Evolutionary conservation across 805 yeast genomes (phyloP).

Genomic region (Lachancea sp.): DNA sequence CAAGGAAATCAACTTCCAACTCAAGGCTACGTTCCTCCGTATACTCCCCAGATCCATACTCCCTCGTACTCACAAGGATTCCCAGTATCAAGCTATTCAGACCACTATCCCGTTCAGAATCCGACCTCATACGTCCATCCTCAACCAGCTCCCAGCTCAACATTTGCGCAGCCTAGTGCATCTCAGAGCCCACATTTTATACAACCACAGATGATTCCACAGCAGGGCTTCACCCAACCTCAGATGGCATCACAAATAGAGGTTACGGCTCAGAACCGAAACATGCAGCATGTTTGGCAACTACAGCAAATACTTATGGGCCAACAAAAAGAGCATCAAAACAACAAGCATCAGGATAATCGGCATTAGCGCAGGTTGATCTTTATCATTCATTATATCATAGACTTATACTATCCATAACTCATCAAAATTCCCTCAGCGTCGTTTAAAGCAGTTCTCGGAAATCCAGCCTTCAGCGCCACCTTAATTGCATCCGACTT

Average conservation of each 20-base stretch:
- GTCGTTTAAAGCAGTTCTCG: conserved; percentile 45
- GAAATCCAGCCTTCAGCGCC: conserved; percentile 77
- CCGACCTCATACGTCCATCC: not conserved
- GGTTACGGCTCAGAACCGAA: conserved; percentile 1
- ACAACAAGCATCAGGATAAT: conserved; percentile 15
- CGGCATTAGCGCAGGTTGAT: conserved; percentile 16
- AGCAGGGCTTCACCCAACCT: conserved; percentile 1
- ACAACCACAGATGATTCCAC: conserved; percentile 13
- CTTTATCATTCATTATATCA: not conserved
- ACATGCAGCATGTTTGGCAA: conserved; percentile 6
- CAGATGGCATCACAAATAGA: conserved; percentile 1
- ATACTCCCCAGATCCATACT: not conserved
- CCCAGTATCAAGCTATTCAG: not conserved
- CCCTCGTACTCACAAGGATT: conserved; percentile 2
- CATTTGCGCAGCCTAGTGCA: conserved; percentile 14
- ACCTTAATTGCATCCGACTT: conserved; percentile 72
- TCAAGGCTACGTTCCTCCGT: conserved; percentile 4
- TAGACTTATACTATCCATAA: conserved; percentile 1
- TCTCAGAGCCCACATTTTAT: conserved; percentile 7
- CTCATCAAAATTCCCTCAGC: conserved; percentile 35
- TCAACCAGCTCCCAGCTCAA: not conserved
- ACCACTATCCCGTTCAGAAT: not conserved
- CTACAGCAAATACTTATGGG: conserved; percentile 12
- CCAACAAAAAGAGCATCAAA: conserved; percentile 11
- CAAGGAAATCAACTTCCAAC: not conserved